Evolutionary conservation across 2,329 filamentous ascomycete genomes (phyloP), one percentile per base, ranked within the genome.

Genomic region (Penicillium sp.): DNA sequence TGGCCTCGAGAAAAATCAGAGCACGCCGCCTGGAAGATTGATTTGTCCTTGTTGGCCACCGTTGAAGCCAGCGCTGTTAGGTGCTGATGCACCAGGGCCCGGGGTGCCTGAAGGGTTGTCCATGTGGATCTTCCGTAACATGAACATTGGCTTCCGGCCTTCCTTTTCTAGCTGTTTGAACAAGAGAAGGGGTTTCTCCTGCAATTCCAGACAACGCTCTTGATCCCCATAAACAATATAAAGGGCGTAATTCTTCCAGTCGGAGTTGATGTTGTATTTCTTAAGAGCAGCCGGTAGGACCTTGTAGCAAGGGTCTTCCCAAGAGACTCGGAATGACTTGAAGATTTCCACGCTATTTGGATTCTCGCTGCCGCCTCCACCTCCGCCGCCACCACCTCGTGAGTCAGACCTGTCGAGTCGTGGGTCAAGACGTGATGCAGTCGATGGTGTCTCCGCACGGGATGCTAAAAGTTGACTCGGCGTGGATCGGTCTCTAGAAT

Each of bases 171-270:
- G 80, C 73, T 97, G 93, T 78, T 99, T 99, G 79, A 99, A 99
- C 61, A 99, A 78, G 61, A 97, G 96, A 58, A 99, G 79, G 10
- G 94, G 94, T 69, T 96, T 93, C 77, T 99, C 94, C 57, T 97
- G 89, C 64, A 96, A 81, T 0, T 90, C 91, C 38, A 99, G 78
- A 73, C 93, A 97, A 15, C 94, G 88, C 78, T 99, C 94, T 76
- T 97, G 92, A 70, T 97, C 93, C n/a, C 94, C 94, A 68, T 97
- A 96, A 4, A 99, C 94, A 73, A 99, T 99, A 72, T 97, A 99
- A 33, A 99, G 80, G 0, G 94, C 93, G 72, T 99, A 99, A 71
- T 97, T 91, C 66, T 96, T 90, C 90, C 93, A 97, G 50, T 96
- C 93, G 23, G 93, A 93, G 65, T 96, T 93, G 79, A 99, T 99